Conservation (phyloP, 2,329 filamentous ascomycete species). For the Pleomassaria siparia region DNA sequence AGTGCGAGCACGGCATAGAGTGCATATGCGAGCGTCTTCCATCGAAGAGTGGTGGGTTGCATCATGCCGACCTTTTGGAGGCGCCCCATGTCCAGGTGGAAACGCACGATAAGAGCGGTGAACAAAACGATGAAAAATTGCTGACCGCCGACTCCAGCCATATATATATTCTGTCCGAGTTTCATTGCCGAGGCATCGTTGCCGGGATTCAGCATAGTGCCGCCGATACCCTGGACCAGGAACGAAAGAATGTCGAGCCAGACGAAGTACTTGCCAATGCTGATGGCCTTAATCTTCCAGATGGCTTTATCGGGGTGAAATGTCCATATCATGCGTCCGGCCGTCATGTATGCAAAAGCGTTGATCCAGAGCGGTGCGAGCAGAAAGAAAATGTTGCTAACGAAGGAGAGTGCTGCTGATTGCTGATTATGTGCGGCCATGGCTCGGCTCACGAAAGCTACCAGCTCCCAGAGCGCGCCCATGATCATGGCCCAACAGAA, state of each 20-base stretch:
- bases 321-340: constrained; percentile 45
- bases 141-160: constrained; percentile 35
- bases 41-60: constrained; percentile 6
- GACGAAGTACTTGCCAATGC: constrained; percentile 48
- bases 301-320: constrained; percentile 40
- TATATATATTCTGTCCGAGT: constrained; percentile 47
- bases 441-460: constrained; percentile 45
- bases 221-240: constrained; percentile 47
- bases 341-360: constrained; percentile 47
- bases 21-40: constrained; percentile 37
- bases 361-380: constrained; percentile 42
- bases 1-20: constrained; percentile 46
- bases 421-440: constrained; percentile 47
- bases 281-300: constrained; percentile 38
- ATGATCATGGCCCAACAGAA: constrained; percentile 51
- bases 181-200: constrained; percentile 28
- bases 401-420: background rate
- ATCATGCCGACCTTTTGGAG: constrained; percentile 4
- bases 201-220: constrained; percentile 36
- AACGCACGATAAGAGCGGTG: constrained; percentile 18
- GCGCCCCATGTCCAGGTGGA: constrained; percentile 19
- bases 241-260: constrained; percentile 50
- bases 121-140: constrained; percentile 35
- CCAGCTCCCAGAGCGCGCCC: constrained; percentile 47
- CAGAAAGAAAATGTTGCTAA: constrained; percentile 3